Evolutionary conservation across 129 eudicot genomes (phyloP).

Genomic region (Flaveria trinervia): DNA sequence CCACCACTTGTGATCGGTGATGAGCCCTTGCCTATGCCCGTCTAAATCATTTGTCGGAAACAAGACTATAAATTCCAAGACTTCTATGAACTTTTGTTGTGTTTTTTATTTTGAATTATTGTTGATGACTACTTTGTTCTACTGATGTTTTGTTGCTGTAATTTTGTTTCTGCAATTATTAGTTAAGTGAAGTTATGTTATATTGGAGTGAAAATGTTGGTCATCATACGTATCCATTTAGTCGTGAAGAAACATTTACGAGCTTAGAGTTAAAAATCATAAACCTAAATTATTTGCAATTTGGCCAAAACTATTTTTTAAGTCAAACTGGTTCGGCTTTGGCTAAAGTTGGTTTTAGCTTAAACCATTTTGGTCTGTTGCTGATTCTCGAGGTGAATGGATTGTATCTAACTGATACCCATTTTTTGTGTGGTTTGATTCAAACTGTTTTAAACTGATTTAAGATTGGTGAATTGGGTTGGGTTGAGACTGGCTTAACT

Average conservation of each 20-base stretch:
- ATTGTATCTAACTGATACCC: too few relatives aligned
- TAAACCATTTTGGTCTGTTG: too few relatives aligned
- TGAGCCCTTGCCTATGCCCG: conserved; percentile 38
- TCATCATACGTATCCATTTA: background rate
- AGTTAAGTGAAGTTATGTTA: background rate
- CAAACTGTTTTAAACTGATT: too few relatives aligned
- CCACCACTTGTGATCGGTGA: conserved; percentile 38
- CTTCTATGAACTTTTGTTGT: conserved; percentile 6
- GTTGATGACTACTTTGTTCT: background rate
- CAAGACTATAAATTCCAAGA: background rate
- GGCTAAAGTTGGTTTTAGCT: too few relatives aligned
- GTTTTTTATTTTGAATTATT: background rate
- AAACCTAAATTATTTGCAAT: too few relatives aligned
- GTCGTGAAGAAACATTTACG: background rate
- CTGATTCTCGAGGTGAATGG: too few relatives aligned
- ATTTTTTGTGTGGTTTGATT: too few relatives aligned
- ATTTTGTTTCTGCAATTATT: background rate
- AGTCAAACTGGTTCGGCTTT: too few relatives aligned
- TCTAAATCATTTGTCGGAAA: background rate
- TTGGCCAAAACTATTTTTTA: too few relatives aligned
- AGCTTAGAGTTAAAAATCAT: background rate
- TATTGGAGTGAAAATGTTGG: background rate
- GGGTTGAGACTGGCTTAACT: too few relatives aligned
- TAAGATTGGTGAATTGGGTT: too few relatives aligned
- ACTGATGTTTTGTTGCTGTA: background rate